These are phyloP conservation scores for Paraphoma chrysanthemicola DNA, from an alignment of 2,329 filamentous ascomycete species.

Conservation along the genomic window DNA sequence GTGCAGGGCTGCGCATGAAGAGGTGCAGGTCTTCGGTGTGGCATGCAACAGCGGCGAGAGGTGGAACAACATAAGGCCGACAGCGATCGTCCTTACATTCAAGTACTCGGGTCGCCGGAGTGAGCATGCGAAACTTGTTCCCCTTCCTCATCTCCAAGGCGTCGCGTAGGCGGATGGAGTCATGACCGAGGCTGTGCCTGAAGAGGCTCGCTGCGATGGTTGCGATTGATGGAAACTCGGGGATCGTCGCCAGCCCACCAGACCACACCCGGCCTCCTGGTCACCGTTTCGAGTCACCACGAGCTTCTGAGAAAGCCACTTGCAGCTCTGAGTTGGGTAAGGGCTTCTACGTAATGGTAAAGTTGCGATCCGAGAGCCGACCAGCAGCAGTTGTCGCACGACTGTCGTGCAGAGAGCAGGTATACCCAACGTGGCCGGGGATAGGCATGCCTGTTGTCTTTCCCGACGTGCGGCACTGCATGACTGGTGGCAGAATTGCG, in stretches of 20 bases:
- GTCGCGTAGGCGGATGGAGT: slow-evolving; percentile 6
- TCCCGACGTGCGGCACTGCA: neutral
- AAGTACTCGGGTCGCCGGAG: slow-evolving; percentile 5
- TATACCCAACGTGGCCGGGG: too few species aligned
- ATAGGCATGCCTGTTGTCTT: neutral
- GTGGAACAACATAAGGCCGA: slow-evolving; percentile 23
- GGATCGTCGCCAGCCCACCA: neutral
- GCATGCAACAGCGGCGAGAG: slow-evolving; percentile 21
- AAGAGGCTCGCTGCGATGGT: neutral
- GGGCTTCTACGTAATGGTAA: neutral
- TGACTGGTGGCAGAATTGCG: neutral
- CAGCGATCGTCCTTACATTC: slow-evolving; percentile 9
- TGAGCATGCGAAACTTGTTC: slow-evolving; percentile 8
- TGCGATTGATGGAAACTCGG: slow-evolving; percentile 12
- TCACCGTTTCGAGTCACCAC: slow-evolving; percentile 11
- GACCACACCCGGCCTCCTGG: neutral
- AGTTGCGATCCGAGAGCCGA: neutral
- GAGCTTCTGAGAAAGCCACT: neutral
- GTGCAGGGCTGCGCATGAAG: slow-evolving; percentile 7
- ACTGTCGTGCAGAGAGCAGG: neutral
- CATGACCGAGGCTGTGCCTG: neutral
- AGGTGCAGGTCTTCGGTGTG: slow-evolving; percentile 6
- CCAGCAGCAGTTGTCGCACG: neutral
- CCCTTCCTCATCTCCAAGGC: slow-evolving; percentile 5
- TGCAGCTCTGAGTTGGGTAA: neutral